Evolutionary conservation across 805 yeast genomes (phyloP), one percentile per base, ranked within the genome.

Genomic region (Kuraishia cidri): DNA sequence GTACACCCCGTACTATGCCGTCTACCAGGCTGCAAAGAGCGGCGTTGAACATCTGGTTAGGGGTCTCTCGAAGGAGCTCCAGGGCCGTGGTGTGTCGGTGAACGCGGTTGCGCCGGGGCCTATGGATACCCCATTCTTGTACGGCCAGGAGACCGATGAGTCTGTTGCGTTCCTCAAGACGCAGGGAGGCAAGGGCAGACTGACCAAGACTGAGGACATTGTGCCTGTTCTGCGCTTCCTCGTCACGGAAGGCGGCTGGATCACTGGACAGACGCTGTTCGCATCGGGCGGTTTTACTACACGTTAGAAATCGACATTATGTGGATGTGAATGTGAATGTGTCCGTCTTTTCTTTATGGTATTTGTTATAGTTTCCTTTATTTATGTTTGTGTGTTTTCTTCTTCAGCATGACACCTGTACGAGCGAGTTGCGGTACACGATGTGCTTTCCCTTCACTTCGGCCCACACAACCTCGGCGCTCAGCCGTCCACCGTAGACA

Each of bases 261-360:
- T 77, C 49, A 75, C 75, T 30, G 85, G 85, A 32, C 86, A 78
- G 54, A 76, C 80, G 41, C 58, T 77, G 34, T 77, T 62, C 42
- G 77, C 78, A 32, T 64, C 67, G 30, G 81, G 81, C 41, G 83
- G 82, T 5, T 74, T 75, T 54, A 73, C 80, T 37, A 79, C 83
- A 31, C 79, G 69, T 43, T 70, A 49, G 23, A n/a, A n/a, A n/a
- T n/a, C n/a, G n/a, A n/a, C n/a, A n/a, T n/a, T n/a, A n/a, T n/a
- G n/a, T n/a, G n/a, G n/a, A n/a, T n/a, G n/a, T n/a, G n/a, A n/a
- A n/a, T n/a, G n/a, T n/a, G n/a, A n/a, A n/a, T n/a, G n/a, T n/a
- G n/a, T n/a, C n/a, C n/a, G n/a, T n/a, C n/a, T n/a, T n/a, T n/a
- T n/a, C n/a, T n/a, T n/a, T n/a, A n/a, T n/a, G n/a, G n/a, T n/a